Percentiles rank a stretch among this genome's conserved stretches.
Evolutionary conservation across 2,329 filamentous ascomycete species (phyloP).

Genomic region (Ilyonectria robusta): DNA sequence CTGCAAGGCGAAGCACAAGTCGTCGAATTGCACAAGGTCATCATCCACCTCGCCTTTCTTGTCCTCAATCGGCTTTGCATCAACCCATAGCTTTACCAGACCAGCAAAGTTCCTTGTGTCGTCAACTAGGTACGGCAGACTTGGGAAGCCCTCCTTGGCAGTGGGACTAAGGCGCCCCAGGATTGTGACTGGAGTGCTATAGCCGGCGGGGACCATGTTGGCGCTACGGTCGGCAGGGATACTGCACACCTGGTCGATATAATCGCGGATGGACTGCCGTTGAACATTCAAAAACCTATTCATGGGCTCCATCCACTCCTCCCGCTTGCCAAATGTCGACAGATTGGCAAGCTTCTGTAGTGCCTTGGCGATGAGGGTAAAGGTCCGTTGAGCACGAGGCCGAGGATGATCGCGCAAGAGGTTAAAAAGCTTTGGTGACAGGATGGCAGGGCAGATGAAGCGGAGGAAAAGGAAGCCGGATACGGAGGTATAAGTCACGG

Average conservation of each 20-base stretch:
- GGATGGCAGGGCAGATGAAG: conserved; percentile 95
- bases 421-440: conserved; percentile 95
- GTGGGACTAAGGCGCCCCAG: conserved; percentile 84
- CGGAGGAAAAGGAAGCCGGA: conserved; percentile 95
- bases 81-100: conserved; percentile 85
- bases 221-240: conserved; percentile 80
- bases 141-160: conserved; percentile 92
- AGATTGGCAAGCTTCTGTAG: conserved; percentile 93
- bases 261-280: conserved; percentile 85
- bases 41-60: conserved; percentile 56
- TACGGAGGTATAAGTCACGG: conserved; percentile 92
- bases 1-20: conserved; percentile 65
- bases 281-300: conserved; percentile 86
- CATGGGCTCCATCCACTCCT: conserved; percentile 99
- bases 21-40: conserved; percentile 68
- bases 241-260: conserved; percentile 88
- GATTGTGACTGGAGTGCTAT: conserved; percentile 93
- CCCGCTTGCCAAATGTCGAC: conserved; percentile 92
- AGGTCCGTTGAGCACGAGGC: conserved; percentile 84
- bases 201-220: conserved; percentile 81
- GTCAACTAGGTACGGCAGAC: conserved; percentile 93
- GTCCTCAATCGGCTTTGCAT: conserved; percentile 62
- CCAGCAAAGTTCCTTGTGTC: conserved; percentile 87
- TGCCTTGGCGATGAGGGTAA: conserved; percentile 93
- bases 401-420: conserved; percentile 87